These are phyloP conservation scores for Penicillium nordicum DNA, from an alignment of 2,329 filamentous ascomycete genomes.

Conservation along the genomic window DNA sequence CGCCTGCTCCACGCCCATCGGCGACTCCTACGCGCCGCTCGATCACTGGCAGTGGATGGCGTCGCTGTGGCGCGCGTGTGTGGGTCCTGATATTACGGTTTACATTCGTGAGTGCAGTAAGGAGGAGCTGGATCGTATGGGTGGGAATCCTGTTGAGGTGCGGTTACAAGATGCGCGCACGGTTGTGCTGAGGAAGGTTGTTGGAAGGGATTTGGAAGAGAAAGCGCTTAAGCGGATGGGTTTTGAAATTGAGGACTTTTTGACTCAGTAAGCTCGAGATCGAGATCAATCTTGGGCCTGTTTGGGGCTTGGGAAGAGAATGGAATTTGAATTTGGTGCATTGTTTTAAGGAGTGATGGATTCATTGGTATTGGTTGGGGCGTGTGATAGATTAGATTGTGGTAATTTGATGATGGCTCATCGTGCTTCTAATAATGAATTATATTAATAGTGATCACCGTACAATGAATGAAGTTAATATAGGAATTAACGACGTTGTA, in stretches of 20 bases:
- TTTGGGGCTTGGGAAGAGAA: background rate
- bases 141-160: conserved; percentile 54
- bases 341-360: background rate
- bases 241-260: conserved; percentile 81
- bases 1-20: conserved; percentile 69
- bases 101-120: conserved; percentile 43
- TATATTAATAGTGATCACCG: background rate
- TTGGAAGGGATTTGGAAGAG: conserved; percentile 55
- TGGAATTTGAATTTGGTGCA: conserved; percentile 3
- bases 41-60: conserved; percentile 99
- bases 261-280: conserved; percentile 34
- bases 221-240: conserved; percentile 69
- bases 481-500: background rate
- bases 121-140: conserved; percentile 42
- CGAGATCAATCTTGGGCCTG: background rate
- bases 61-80: conserved; percentile 82
- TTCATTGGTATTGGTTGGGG: background rate
- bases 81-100: conserved; percentile 66
- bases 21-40: conserved; percentile 72
- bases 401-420: conserved; percentile 1
- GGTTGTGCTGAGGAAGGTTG: conserved; percentile 52
- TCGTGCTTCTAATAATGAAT: background rate
- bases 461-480: background rate
- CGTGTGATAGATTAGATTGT: background rate
- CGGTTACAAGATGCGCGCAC: conserved; percentile 46